A percentile compares a stretch with the other conserved stretches of the same genome.
Conservation (phyloP, 129 eudicot genomes). For the Chrysanthemum makinoi region DNA sequence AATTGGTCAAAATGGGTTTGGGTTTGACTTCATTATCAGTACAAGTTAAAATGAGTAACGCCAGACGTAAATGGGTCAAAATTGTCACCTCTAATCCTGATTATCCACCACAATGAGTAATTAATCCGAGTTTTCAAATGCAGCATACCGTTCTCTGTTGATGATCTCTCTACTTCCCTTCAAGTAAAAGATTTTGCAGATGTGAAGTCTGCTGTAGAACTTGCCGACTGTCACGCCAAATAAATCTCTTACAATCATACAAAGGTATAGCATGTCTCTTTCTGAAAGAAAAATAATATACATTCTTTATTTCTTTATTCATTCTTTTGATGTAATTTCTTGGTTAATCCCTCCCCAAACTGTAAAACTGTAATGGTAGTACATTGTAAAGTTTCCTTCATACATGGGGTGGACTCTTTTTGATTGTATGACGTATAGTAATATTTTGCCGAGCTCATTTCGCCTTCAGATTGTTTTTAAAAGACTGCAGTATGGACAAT, state of each 20-base stretch:
- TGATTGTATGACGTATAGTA: not conserved
- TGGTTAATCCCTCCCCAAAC: no score
- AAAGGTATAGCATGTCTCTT: conserved; percentile 2
- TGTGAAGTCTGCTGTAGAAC: conserved; percentile 65
- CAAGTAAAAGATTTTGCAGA: conserved; percentile 64
- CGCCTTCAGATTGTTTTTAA: not conserved
- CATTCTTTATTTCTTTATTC: not conserved
- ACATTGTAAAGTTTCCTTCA: not conserved
- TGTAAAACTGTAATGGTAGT: not conserved
- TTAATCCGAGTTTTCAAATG: conserved; percentile 22
- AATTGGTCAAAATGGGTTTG: no score
- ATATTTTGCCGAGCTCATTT: not conserved
- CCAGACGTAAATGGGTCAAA: not conserved
- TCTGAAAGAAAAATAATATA: not conserved
- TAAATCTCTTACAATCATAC: not conserved
- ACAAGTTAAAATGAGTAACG: no score
- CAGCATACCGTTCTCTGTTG: conserved; percentile 88
- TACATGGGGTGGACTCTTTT: not conserved
- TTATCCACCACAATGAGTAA: not conserved
- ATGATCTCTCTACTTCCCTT: conserved; percentile 66
- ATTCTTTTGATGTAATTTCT: not conserved
- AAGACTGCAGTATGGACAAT: not conserved
- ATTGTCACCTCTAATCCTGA: not conserved
- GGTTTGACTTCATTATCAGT: no score
- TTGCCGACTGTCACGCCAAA: conserved; percentile 26